Evolutionary conservation across 495 filamentous ascomycete species (phyloP).

Genomic region (Penicillium simplicissimum): DNA sequence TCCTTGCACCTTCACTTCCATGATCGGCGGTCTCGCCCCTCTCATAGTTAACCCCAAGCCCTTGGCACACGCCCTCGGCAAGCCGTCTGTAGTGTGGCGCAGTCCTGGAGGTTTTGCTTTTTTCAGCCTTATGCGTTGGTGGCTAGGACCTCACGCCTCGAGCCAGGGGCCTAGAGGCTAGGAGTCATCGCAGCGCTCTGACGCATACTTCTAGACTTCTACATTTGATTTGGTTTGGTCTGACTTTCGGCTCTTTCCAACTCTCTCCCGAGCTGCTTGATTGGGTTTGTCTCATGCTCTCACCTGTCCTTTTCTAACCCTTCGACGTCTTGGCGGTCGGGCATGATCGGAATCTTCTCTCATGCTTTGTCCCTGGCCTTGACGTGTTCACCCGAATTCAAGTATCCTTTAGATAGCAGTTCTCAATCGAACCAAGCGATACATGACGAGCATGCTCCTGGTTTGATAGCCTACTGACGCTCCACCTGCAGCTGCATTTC

Average conservation of each 20-base stretch:
- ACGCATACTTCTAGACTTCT: neutral
- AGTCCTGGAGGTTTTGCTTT: neutral
- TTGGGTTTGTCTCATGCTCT: neutral
- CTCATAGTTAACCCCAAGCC: neutral
- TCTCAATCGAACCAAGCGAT: neutral
- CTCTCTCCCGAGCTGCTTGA: neutral
- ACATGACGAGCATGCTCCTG: neutral
- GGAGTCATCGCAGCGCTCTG: neutral
- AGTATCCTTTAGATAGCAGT: neutral
- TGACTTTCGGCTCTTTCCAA: neutral
- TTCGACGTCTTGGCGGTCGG: neutral
- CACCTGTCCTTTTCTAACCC: neutral
- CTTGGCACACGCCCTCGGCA: constrained; percentile 2
- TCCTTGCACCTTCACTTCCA: too few species aligned
- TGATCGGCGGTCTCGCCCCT: neutral
- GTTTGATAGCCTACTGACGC: neutral
- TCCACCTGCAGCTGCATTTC: neutral
- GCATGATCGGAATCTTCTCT: neutral
- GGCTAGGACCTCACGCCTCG: too few species aligned
- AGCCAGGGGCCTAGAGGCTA: too few species aligned
- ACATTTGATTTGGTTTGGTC: neutral
- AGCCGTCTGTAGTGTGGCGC: constrained; percentile 6
- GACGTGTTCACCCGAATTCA: neutral
- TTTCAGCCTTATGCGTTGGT: constrained; percentile 7
- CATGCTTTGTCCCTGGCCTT: neutral